Evolutionary conservation across 805 yeast genomes (phyloP).

Genomic region (Kockiozyma suomiensis): DNA sequence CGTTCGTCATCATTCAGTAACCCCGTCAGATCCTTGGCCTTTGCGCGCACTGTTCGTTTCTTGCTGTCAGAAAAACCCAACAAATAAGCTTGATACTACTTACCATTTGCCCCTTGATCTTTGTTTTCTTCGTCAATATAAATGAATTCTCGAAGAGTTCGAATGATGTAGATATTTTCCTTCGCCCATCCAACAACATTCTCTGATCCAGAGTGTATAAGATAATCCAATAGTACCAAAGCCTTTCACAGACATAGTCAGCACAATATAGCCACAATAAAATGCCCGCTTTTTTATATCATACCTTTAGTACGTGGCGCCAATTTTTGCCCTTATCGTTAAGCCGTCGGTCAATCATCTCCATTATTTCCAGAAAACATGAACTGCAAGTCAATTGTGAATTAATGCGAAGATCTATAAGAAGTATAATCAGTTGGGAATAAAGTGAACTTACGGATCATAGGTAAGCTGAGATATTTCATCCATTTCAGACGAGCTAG

Average conservation of each 20-base stretch:
- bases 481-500: slow-evolving; percentile 78
- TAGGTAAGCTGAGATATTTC: slow-evolving; percentile 76
- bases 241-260: no score
- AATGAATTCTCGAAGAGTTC: slow-evolving; percentile 87
- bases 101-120: slow-evolving; percentile 80
- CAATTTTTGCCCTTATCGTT: slow-evolving; percentile 97
- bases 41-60: slow-evolving; percentile 56
- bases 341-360: slow-evolving; percentile 85
- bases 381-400: background rate
- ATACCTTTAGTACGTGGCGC: slow-evolving; percentile 84
- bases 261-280: no score
- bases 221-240: slow-evolving; percentile 79
- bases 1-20: slow-evolving; percentile 80
- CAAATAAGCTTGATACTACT: background rate
- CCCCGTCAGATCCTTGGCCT: slow-evolving; percentile 83
- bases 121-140: slow-evolving; percentile 72
- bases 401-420: no score
- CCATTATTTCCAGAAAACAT: slow-evolving; percentile 89
- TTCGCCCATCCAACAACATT: slow-evolving; percentile 89
- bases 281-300: background rate
- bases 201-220: slow-evolving; percentile 83
- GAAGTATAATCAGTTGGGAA: no score
- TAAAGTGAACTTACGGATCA: slow-evolving; percentile 47
- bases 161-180: slow-evolving; percentile 82
- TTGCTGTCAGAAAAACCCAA: background rate